Percentiles rank a stretch among this genome's conserved stretches.
Conservation (phyloP, 306 rosid genomes). For the Sicyos baderoa region DNA sequence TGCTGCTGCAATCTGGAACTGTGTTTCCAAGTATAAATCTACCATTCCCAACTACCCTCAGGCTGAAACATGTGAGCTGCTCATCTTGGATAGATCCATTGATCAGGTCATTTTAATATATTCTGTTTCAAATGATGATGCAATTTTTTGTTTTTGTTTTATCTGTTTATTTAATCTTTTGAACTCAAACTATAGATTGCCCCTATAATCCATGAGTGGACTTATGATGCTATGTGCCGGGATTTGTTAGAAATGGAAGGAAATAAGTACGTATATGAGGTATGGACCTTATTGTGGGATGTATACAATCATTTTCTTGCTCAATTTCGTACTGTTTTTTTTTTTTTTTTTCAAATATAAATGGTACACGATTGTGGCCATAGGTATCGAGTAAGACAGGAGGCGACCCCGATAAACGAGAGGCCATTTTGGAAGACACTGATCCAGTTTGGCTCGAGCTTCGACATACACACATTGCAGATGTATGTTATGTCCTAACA, state of each 20-base stretch:
- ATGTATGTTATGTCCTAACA: slow-evolving; percentile 43
- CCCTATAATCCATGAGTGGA: slow-evolving; percentile 96
- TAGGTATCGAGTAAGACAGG: slow-evolving; percentile 83
- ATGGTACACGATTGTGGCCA: slow-evolving; percentile 18
- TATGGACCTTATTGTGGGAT: slow-evolving; percentile 13
- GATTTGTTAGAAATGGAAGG: slow-evolving; percentile 82
- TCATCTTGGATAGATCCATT: slow-evolving; percentile 79
- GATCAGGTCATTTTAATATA: slow-evolving; percentile 58
- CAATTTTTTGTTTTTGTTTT: slow-evolving; percentile 18
- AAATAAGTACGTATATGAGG: slow-evolving; percentile 74
- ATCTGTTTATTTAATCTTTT: slow-evolving; percentile 21
- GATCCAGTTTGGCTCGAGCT: slow-evolving; percentile 92
- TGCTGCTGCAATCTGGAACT: slow-evolving; percentile 64
- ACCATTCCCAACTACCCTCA: slow-evolving; percentile 73
- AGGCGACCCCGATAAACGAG: slow-evolving; percentile 63
- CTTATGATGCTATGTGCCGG: slow-evolving; percentile 93
- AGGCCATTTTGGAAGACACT: slow-evolving; percentile 63
- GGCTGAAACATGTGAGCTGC: slow-evolving; percentile 77
- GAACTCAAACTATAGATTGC: slow-evolving; percentile 55
- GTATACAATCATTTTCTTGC: slow-evolving; percentile 14
- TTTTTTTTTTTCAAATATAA: slow-evolving; percentile 14
- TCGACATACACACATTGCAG: slow-evolving; percentile 89
- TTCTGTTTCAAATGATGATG: slow-evolving; percentile 10
- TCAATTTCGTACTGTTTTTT: too few relatives aligned
- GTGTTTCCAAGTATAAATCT: slow-evolving; percentile 63